Evolutionary conservation across 2,329 filamentous ascomycete genomes (phyloP).

Genomic region (Fusarium albidum): DNA sequence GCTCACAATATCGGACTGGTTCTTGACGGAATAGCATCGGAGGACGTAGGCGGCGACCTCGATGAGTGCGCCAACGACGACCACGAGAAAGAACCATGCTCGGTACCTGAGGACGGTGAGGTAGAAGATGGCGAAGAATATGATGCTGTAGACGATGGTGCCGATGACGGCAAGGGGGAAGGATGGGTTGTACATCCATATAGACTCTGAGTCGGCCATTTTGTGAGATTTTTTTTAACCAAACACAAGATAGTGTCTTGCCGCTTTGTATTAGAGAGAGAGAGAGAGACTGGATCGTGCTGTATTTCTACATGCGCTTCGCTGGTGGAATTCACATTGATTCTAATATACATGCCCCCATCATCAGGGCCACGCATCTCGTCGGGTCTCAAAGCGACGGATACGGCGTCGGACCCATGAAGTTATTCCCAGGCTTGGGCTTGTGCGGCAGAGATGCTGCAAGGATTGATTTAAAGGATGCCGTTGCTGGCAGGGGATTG

Average conservation of each 20-base stretch:
- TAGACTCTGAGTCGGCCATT: slow-evolving; percentile 39
- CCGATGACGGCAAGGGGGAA: slow-evolving; percentile 52
- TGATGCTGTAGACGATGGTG: slow-evolving; percentile 50
- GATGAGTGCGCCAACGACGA: slow-evolving; percentile 51
- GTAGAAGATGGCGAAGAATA: slow-evolving; percentile 49
- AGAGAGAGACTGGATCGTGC: not conserved
- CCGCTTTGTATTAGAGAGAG: not conserved
- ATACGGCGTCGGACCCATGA: slow-evolving; percentile 10
- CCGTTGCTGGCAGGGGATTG: slow-evolving; percentile 11
- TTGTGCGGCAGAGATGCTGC: not conserved
- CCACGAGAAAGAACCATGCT: slow-evolving; percentile 53
- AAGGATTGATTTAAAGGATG: not conserved
- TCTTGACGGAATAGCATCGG: slow-evolving; percentile 48
- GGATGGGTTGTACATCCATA: slow-evolving; percentile 57
- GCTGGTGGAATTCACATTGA: not conserved
- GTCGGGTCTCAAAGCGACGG: slow-evolving; percentile 29
- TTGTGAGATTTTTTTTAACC: slow-evolving; percentile 10
- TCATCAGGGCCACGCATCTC: slow-evolving; percentile 14
- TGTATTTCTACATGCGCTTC: not conserved
- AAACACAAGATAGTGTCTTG: not conserved
- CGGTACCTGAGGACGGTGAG: slow-evolving; percentile 52
- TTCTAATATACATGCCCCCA: slow-evolving; percentile 14
- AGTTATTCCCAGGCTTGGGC: not conserved
- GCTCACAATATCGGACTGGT: slow-evolving; percentile 46
- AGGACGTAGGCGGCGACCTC: slow-evolving; percentile 54